These are phyloP conservation scores for Septoria petroselini DNA, from an alignment of 2,329 filamentous ascomycete species.

Conservation along the genomic window DNA sequence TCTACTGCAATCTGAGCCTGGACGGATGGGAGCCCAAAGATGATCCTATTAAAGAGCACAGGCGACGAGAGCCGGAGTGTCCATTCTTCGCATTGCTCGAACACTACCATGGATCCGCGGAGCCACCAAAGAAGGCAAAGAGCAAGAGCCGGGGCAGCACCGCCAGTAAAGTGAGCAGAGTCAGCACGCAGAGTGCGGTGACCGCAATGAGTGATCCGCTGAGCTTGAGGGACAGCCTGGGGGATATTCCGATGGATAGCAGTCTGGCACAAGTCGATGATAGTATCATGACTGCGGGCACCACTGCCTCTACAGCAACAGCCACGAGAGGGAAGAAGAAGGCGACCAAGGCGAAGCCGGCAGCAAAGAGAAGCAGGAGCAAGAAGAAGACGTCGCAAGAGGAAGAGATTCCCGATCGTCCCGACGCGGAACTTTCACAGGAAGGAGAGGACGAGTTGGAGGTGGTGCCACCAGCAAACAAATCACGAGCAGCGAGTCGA, in stretches of 20 bases:
- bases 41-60: constrained; percentile 88
- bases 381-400: constrained; percentile 25
- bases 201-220: constrained; percentile 29
- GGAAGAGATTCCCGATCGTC: constrained; percentile 15
- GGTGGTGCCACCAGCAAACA: constrained; percentile 25
- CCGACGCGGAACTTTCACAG: constrained; percentile 24
- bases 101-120: constrained; percentile 33
- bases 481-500: constrained; percentile 23
- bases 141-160: constrained; percentile 30
- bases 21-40: constrained; percentile 95
- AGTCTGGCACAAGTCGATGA: constrained; percentile 50
- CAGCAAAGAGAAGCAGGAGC: constrained; percentile 44
- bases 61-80: constrained; percentile 72
- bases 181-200: constrained; percentile 49
- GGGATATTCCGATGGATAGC: constrained; percentile 23
- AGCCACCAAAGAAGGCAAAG: constrained; percentile 33
- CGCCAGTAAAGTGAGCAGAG: constrained; percentile 66
- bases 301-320: constrained; percentile 41
- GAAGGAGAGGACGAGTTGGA: constrained; percentile 20
- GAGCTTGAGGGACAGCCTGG: constrained; percentile 25
- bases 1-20: constrained; percentile 83
- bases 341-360: constrained; percentile 44
- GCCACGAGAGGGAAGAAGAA: constrained; percentile 37
- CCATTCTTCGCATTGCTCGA: constrained; percentile 73
- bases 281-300: constrained; percentile 51